These are phyloP conservation scores for Eleusine coracana DNA, from an alignment of 176 grass and related monocot species.

Conservation along the genomic window DNA sequence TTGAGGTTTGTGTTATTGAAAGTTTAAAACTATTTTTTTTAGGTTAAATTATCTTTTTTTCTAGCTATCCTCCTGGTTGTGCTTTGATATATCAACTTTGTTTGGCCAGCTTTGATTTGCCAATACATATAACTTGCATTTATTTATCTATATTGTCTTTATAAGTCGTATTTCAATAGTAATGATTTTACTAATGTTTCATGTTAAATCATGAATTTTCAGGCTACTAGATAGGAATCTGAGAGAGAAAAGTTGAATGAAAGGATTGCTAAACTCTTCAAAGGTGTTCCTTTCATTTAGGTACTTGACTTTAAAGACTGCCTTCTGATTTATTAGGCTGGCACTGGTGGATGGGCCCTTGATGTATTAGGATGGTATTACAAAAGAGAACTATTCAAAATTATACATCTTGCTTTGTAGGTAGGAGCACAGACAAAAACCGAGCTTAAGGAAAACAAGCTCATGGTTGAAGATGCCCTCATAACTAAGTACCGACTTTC, in stretches of 20 bases:
- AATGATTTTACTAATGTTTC: not conserved
- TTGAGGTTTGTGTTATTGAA: slow-evolving; percentile 45
- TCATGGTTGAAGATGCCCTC: slow-evolving; percentile 93
- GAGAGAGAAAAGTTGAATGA: slow-evolving; percentile 78
- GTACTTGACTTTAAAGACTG: slow-evolving; percentile 17
- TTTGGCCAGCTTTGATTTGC: not conserved
- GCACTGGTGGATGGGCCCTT: not conserved
- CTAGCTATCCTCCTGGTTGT: not conserved
- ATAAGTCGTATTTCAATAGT: not conserved
- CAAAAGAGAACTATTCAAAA: not conserved
- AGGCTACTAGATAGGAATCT: slow-evolving; percentile 56
- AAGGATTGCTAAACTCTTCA: slow-evolving; percentile 69
- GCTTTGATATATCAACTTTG: not conserved
- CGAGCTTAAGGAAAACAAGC: slow-evolving; percentile 90
- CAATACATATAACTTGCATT: not conserved
- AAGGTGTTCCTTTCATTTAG: slow-evolving; percentile 71
- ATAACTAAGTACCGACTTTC: no score
- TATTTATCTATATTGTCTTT: not conserved
- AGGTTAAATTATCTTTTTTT: not conserved
- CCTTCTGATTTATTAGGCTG: not conserved
- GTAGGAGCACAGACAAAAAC: slow-evolving; percentile 97
- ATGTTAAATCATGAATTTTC: not conserved
- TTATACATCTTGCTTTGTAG: slow-evolving; percentile 35
- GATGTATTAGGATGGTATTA: slow-evolving; percentile 4
- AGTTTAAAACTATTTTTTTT: not conserved